Evolutionary conservation across 106 monocot genomes (phyloP).

Genomic region (Cymbidium sinense): DNA sequence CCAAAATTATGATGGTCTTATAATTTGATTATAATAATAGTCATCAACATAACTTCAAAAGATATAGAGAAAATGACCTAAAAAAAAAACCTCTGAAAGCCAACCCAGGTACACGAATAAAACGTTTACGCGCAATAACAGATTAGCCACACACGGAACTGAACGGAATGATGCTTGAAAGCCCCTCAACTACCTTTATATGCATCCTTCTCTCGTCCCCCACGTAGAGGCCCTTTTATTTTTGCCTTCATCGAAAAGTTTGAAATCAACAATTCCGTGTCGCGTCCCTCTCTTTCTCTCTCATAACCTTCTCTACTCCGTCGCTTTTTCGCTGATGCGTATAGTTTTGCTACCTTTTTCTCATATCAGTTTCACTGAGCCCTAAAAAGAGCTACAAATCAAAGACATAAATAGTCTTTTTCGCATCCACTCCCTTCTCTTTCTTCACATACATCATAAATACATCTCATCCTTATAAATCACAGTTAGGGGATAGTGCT

Average conservation of each 20-base stretch:
- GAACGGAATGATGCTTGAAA: no score
- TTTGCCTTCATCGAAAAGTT: background rate
- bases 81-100: no score
- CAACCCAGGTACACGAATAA: no score
- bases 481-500: background rate
- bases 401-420: background rate
- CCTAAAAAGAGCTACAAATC: conserved; percentile 2
- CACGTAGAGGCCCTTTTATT: background rate
- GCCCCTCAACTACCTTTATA: no score
- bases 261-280: background rate
- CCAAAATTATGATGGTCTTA: no score
- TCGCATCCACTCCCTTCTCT: background rate
- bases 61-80: no score
- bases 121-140: no score
- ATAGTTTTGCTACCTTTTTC: background rate
- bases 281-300: background rate
- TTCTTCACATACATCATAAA: background rate
- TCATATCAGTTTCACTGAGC: background rate
- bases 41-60: no score
- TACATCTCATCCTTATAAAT: background rate
- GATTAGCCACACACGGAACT: no score
- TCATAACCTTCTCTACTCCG: background rate
- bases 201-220: no score
- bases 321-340: background rate
- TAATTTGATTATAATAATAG: no score